A percentile compares a stretch with the other conserved stretches of the same genome.
phyloP scores from a whole-genome alignment of 306 rosid genomes.

The Citrullus mucosospermus region DNA sequence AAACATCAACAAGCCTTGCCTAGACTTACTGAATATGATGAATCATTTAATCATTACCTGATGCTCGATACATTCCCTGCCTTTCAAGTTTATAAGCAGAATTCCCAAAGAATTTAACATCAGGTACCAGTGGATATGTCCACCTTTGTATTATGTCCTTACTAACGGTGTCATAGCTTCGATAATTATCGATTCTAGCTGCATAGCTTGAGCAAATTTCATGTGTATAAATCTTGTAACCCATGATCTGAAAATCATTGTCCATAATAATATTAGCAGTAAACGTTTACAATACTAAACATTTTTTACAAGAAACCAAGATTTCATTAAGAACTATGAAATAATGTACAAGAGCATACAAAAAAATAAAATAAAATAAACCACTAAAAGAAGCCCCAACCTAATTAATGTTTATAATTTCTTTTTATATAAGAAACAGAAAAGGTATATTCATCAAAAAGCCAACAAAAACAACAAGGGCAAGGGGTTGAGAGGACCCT shows the following conservation, averaged over 20 bases:
- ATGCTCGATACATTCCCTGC: constrained; percentile 83
- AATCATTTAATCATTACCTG: constrained; percentile 38
- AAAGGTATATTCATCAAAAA: no score
- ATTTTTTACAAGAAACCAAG: background rate
- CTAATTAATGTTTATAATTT: no score
- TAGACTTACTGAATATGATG: background rate
- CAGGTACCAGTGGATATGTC: constrained; percentile 96
- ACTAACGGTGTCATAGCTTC: constrained; percentile 90
- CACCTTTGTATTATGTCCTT: constrained; percentile 96
- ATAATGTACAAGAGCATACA: background rate
- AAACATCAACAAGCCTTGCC: background rate
- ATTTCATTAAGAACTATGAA: no score
- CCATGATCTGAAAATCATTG: constrained; percentile 68
- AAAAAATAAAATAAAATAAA: no score
- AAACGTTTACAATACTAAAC: background rate
- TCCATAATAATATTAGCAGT: background rate
- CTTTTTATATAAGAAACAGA: no score
- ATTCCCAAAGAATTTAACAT: constrained; percentile 63
- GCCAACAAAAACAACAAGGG: no score
- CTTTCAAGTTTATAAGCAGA: constrained; percentile 64
- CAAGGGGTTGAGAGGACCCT: no score
- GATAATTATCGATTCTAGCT: constrained; percentile 89
- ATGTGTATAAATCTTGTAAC: constrained; percentile 84
- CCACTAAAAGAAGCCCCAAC: no score
- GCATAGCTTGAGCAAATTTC: constrained; percentile 92